phyloP scores from a whole-genome alignment of 2,329 filamentous ascomycete genomes.

The Zymoseptoria passerinii region DNA sequence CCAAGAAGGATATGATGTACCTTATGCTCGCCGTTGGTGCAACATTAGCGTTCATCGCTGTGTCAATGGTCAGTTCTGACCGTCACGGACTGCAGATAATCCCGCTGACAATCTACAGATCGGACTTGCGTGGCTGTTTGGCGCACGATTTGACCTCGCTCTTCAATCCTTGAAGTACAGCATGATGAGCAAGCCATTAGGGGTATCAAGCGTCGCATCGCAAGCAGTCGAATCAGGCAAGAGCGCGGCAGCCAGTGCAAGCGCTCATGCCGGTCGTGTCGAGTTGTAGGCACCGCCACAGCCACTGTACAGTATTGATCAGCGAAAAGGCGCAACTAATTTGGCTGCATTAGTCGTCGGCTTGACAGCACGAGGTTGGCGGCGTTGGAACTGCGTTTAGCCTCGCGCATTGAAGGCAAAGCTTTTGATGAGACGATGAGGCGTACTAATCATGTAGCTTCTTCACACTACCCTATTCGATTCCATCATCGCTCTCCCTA shows the following conservation, averaged over 20 bases:
- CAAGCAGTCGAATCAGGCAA: constrained; percentile 12
- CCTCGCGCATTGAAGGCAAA: not conserved
- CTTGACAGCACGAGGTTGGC: not conserved
- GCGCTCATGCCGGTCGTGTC: constrained; percentile 17
- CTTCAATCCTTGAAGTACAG: constrained; percentile 47
- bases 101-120: constrained; percentile 46
- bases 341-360: not conserved
- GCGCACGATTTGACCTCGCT: constrained; percentile 72
- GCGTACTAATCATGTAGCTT: not conserved
- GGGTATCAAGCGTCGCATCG: constrained; percentile 24
- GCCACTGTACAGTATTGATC: not conserved
- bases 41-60: constrained; percentile 63
- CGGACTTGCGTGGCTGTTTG: constrained; percentile 66
- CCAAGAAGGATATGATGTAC: constrained; percentile 49
- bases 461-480: not conserved
- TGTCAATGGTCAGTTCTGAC: constrained; percentile 63
- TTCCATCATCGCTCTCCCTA: not conserved
- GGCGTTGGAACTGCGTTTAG: not conserved
- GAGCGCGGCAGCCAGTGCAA: constrained; percentile 9
- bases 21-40: constrained; percentile 59
- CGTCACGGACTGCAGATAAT: not conserved
- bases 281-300: constrained; percentile 18
- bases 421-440: not conserved
- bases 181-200: constrained; percentile 31
- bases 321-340: not conserved